Percentiles rank a stretch among this genome's conserved stretches.
These are phyloP conservation scores for Pestalotiopsis sp. DNA, from an alignment of 2,329 filamentous ascomycete genomes.

Conservation along the genomic window DNA sequence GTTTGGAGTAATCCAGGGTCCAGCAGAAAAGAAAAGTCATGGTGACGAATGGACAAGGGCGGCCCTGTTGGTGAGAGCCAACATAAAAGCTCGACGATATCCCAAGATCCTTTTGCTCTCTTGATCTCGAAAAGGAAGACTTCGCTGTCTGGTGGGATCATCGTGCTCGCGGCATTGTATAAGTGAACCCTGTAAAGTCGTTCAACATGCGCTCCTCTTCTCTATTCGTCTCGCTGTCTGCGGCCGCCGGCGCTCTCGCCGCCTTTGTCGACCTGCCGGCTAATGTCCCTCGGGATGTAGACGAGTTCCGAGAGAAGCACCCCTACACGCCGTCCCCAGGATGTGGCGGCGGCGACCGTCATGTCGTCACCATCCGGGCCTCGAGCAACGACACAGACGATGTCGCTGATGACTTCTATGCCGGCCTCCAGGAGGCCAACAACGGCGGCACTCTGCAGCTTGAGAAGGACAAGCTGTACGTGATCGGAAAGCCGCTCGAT, in stretches of 20 bases:
- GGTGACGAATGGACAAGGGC: not conserved
- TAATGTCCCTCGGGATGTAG: constrained; percentile 33
- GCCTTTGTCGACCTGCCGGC: constrained; percentile 27
- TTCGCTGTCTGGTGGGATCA: not conserved
- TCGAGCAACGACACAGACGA: constrained; percentile 57
- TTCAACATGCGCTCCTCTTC: constrained; percentile 24
- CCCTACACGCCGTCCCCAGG: constrained; percentile 30
- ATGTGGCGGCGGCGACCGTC: constrained; percentile 20
- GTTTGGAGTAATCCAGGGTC: constrained; percentile 7
- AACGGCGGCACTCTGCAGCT: constrained; percentile 58
- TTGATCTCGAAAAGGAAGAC: not conserved
- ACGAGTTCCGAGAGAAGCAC: constrained; percentile 39
- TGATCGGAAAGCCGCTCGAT: constrained; percentile 60
- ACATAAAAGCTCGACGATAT: not conserved
- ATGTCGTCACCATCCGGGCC: constrained; percentile 47
- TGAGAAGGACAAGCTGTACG: constrained; percentile 51
- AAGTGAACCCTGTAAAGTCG: not conserved
- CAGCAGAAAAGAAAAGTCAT: not conserved
- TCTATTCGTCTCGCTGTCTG: constrained; percentile 21
- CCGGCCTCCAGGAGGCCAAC: constrained; percentile 56
- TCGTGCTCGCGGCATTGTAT: not conserved
- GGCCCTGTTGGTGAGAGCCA: not conserved
- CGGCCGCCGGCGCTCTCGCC: constrained; percentile 23
- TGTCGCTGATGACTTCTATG: constrained; percentile 54
- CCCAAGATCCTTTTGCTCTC: not conserved